A percentile compares a stretch with the other conserved stretches of the same genome.
Evolutionary conservation across 495 filamentous ascomycete genomes (phyloP).

Genomic region (Neurospora sp.): DNA sequence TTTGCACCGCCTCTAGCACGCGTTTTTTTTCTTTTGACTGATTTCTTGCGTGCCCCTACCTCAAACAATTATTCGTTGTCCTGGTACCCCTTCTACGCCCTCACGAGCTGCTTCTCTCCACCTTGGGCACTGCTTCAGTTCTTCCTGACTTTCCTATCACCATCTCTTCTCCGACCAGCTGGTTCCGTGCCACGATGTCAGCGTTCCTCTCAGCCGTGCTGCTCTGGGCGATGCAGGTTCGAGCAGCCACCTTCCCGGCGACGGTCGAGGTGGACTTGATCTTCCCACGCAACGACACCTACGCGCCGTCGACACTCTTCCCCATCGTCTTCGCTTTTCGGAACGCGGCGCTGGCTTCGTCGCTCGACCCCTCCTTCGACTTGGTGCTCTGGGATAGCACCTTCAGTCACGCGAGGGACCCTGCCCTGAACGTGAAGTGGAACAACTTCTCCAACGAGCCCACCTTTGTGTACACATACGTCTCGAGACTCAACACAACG

Average conservation of each 20-base stretch:
- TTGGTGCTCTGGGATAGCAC: constrained; percentile 4
- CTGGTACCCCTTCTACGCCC: not conserved
- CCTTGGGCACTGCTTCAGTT: no score
- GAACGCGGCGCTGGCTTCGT: constrained; percentile 19
- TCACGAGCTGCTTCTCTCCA: not conserved
- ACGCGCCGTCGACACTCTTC: constrained; percentile 21
- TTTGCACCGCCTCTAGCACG: no score
- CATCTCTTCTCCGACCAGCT: not conserved
- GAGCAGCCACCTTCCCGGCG: not conserved
- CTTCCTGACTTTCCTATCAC: no score
- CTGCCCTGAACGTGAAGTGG: not conserved
- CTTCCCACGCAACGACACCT: constrained; percentile 34
- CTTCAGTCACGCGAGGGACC: constrained; percentile 4
- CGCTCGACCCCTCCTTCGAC: constrained; percentile 6
- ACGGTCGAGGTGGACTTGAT: constrained; percentile 24
- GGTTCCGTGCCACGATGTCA: not conserved
- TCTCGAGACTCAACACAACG: constrained; percentile 4
- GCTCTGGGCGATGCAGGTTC: not conserved
- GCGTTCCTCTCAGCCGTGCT: not conserved
- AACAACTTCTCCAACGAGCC: constrained; percentile 14
- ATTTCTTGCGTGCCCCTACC: no score
- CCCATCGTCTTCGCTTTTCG: constrained; percentile 33
- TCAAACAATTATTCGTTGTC: no score
- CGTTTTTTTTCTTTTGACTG: no score
- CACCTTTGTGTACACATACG: constrained; percentile 9